Conservation (phyloP, 495 filamentous ascomycete genomes). For the Neurospora sp. region DNA sequence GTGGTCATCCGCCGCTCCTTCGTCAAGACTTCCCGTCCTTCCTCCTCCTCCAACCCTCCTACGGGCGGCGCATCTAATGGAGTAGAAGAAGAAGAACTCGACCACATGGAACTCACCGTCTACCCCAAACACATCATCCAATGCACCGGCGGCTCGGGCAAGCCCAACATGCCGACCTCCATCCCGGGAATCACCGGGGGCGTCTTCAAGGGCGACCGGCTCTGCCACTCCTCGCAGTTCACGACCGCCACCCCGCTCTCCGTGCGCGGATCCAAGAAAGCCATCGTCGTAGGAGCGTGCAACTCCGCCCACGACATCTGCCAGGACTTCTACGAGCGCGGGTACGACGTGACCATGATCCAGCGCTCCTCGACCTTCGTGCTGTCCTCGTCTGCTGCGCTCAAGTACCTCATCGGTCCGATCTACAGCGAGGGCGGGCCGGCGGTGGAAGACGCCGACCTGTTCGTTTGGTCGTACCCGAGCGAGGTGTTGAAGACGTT, state of each 20-base stretch:
- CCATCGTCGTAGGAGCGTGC: constrained; percentile 67
- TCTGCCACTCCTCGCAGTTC: constrained; percentile 67
- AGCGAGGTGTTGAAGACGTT: constrained; percentile 48
- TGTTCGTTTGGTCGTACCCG: constrained; percentile 46
- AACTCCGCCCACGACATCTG: constrained; percentile 79
- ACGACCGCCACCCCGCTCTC: constrained; percentile 36
- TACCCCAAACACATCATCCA: constrained; percentile 50
- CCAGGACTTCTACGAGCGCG: constrained; percentile 71
- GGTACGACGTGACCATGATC: constrained; percentile 75
- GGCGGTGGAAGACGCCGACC: constrained; percentile 52
- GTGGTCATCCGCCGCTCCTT: constrained; percentile 44
- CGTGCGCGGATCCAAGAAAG: constrained; percentile 44
- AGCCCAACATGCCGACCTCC: constrained; percentile 47
- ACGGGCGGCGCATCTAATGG: background rate
- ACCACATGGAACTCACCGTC: background rate
- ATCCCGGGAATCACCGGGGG: constrained; percentile 47
- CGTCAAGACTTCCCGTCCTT: constrained; percentile 51
- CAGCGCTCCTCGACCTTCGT: constrained; percentile 71
- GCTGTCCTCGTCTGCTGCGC: constrained; percentile 39
- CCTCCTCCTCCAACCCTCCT: constrained; percentile 14
- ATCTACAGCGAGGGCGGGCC: constrained; percentile 56
- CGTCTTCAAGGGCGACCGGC: constrained; percentile 44
- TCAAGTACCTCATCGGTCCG: constrained; percentile 41
- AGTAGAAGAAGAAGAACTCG: background rate
- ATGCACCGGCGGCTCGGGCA: constrained; percentile 64